These are phyloP conservation scores for Macrocybe gigantea DNA, from an alignment of 768 basidiomycete species.

Conservation along the genomic window DNA sequence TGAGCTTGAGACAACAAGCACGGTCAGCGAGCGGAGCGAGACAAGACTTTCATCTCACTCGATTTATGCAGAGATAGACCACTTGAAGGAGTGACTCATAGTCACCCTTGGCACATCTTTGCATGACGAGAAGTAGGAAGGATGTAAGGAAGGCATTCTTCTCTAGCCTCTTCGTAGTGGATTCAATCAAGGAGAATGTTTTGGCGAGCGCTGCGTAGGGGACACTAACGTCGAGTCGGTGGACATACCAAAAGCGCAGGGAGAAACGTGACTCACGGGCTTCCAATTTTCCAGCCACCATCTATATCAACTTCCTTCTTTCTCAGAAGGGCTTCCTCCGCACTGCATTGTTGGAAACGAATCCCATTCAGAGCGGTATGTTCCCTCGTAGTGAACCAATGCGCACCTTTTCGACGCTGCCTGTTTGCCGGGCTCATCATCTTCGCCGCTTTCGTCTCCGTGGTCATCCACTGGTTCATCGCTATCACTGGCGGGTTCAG, in stretches of 20 bases:
- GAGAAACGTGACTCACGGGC: slow-evolving; percentile 55
- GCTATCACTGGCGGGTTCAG: slow-evolving; percentile 11
- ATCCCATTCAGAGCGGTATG: background rate
- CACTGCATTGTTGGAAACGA: slow-evolving; percentile 34
- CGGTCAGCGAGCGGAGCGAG: slow-evolving; percentile 5
- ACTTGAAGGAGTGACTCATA: slow-evolving; percentile 74
- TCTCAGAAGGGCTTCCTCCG: slow-evolving; percentile 58
- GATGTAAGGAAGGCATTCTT: slow-evolving; percentile 86
- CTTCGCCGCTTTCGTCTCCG: slow-evolving; percentile 22
- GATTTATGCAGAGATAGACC: slow-evolving; percentile 95
- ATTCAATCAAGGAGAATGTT: slow-evolving; percentile 84
- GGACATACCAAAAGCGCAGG: background rate
- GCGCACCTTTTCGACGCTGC: slow-evolving; percentile 64
- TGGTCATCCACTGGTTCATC: slow-evolving; percentile 29
- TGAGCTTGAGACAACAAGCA: slow-evolving; percentile 45
- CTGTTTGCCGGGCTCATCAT: slow-evolving; percentile 27
- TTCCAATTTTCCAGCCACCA: slow-evolving; percentile 79
- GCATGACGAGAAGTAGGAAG: slow-evolving; percentile 86
- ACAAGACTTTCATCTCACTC: slow-evolving; percentile 43
- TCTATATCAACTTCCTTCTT: slow-evolving; percentile 67
- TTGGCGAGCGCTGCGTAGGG: slow-evolving; percentile 92
- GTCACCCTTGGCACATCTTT: slow-evolving; percentile 73
- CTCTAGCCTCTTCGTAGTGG: slow-evolving; percentile 92
- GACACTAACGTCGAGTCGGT: slow-evolving; percentile 44
- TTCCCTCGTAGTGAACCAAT: background rate